Evolutionary conservation across 352 stramenopile species (phyloP).

Genomic region (Globisporangium recalcitrans): DNA sequence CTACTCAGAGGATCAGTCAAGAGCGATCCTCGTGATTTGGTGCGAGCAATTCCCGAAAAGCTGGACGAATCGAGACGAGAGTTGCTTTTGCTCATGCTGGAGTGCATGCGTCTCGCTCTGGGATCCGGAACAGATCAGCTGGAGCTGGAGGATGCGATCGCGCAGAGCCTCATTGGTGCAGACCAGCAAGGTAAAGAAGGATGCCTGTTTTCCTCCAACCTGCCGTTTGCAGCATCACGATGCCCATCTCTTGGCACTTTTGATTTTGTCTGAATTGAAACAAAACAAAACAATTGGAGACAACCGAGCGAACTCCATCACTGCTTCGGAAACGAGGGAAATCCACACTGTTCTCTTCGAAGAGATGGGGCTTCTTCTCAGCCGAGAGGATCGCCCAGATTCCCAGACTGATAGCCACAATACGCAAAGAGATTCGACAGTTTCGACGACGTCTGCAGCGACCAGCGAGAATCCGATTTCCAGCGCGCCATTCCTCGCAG

Average conservation of each 20-base stretch:
- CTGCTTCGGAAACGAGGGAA: not conserved
- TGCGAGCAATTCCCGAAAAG: not conserved
- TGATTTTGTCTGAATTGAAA: not conserved
- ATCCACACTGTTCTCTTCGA: not conserved
- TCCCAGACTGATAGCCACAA: not conserved
- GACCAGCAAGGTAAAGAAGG: not conserved
- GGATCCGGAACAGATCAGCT: slow-evolving; percentile 2
- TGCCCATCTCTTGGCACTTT: not conserved
- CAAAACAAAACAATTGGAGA: not conserved
- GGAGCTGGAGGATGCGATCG: not conserved
- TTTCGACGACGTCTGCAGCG: not conserved
- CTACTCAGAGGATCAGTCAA: not conserved
- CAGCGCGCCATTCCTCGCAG: not conserved
- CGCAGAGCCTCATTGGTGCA: not conserved
- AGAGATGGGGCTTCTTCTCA: not conserved
- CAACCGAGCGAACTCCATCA: not conserved
- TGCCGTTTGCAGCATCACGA: not conserved
- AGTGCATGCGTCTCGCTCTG: slow-evolving; percentile 3
- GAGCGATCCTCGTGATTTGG: not conserved
- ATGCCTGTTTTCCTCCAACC: not conserved
- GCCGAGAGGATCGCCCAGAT: not conserved
- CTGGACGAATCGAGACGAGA: not conserved
- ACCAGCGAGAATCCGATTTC: not conserved
- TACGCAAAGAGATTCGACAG: not conserved
- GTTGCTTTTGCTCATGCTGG: not conserved